Evolutionary conservation across 2,329 filamentous ascomycete genomes (phyloP), one percentile per base, ranked within the genome.

Genomic region (Paramyrothecium sp.): DNA sequence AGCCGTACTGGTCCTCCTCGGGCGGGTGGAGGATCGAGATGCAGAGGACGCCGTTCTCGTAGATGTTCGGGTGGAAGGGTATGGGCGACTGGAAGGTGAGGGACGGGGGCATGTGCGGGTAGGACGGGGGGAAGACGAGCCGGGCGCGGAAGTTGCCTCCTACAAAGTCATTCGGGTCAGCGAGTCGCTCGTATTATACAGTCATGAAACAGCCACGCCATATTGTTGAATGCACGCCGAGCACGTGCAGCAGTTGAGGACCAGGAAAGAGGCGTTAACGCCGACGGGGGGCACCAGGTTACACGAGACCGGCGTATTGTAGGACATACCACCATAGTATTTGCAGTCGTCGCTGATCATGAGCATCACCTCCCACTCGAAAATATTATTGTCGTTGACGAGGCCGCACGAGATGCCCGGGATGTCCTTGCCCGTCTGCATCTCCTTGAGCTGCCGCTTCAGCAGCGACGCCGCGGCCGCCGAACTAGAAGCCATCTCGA

Each of bases 361-460:
- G 60, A 99, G 86, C 90, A 97, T 97, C 20, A 98, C 92, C 75
- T 98, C 93, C 95, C 95, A 99, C 78, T 96, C 90, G 64, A 97
- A 97, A 11, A 98, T 87, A 71, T 96, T 96, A 76, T 79, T 89
- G 73, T 90, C 90, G 67, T 89, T 87, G 54, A 93, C 87, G 48
- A 99, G 80, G 0, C 95, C 95, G 67, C 92, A 96, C 60, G 92
- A 97, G 69, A 98, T 97, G 54, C 94, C 95, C 0, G 92, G 92
- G 51, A 98, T 89, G 74, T 97, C 92, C 71, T 92, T 94, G 72
- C 91, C 89, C 22, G 84, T 87, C 76, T 96, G 91, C 86, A 99
- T 98, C 72, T 96, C 89, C 79, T 96, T 96, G 63, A 98, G 86
- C 77, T 98, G 94, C 57, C 90, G 87, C 66, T 84, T 80, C 51